Percentiles rank a stretch among this genome's conserved stretches.
Evolutionary conservation across 164 flowering plant genomes (phyloP).

Genomic region (Sextonia rubra): DNA sequence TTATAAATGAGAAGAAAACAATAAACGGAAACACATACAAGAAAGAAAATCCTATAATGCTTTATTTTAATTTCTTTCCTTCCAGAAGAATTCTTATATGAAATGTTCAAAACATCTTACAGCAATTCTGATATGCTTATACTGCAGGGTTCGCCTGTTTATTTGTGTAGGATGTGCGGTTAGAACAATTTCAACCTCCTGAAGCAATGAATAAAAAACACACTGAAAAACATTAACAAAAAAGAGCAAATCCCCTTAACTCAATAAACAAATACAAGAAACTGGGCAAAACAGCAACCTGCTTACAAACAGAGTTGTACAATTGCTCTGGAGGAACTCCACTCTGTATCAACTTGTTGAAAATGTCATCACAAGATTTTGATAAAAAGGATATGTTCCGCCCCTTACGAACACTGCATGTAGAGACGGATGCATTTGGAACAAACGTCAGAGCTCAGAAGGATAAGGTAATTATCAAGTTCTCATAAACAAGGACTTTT

Average conservation of each 20-base stretch:
- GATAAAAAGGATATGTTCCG: slow-evolving; percentile 43
- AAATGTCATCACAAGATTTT: slow-evolving; percentile 85
- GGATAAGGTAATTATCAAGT: background rate
- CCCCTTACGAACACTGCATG: slow-evolving; percentile 55
- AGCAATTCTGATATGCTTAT: slow-evolving; percentile 83
- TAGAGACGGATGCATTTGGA: background rate
- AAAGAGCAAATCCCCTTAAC: background rate
- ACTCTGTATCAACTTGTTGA: slow-evolving; percentile 61
- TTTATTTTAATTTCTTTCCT: background rate
- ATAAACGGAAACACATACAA: background rate
- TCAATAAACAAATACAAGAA: background rate
- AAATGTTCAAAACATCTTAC: slow-evolving; percentile 33
- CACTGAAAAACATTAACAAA: background rate
- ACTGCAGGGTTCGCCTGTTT: slow-evolving; percentile 78
- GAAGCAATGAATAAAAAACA: slow-evolving; percentile 22
- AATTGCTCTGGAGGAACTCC: slow-evolving; percentile 81
- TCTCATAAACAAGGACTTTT: background rate
- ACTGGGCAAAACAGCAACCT: slow-evolving; percentile 35
- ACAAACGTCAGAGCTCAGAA: background rate
- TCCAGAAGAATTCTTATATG: background rate
- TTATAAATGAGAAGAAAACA: background rate
- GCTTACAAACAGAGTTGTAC: slow-evolving; percentile 73
- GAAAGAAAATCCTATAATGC: background rate
- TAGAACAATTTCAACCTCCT: slow-evolving; percentile 90
- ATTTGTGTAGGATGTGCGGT: slow-evolving; percentile 96